Evolutionary conservation across 2,329 filamentous ascomycete genomes (phyloP), one percentile per base, ranked within the genome.

Genomic region (Gaeumannomyces tritici): DNA sequence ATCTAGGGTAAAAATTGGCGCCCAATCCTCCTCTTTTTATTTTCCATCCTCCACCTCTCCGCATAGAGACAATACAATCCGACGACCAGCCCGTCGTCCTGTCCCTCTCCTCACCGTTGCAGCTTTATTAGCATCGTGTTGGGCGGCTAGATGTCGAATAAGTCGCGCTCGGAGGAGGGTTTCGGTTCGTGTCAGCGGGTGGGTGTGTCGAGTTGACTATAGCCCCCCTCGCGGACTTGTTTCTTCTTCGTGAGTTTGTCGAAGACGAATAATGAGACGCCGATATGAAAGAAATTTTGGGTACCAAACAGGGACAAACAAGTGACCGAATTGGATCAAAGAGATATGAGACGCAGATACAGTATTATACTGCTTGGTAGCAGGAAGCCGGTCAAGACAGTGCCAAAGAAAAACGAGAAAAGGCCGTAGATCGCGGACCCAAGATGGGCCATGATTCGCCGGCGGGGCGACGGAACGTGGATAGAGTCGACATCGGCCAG

Each of bases 1-100:
- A 72, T 77, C 73, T 77, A 77, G 70, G 70, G n/a, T n/a, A 70
- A 70, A 65, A 68, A 56, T 15, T 12, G 3, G 26, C 55, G 26
- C 28, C 55, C 55, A 21, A 56, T 56, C 55, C 55, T 15, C 55
- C 55, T 56, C 28, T 29, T 56, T 56, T 56, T 13, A 7, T 56
- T 29, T 56, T 56, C 15, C 55, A 11, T 18, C 7, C 42, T 51
- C 42, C 42, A 51, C 42, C 42, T 51, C 42, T 51, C 42, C 42
- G 13, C 4, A 24, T 51, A 51, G 42, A n/a, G 42, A 51, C 42
- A 51, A 51, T 13, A 51, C 42, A 51, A 47, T n/a, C 42, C 24
- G 42, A 24, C 42, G 42, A 24, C 42, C 42, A 51, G 9, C 21
- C 42, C 3, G 42, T 24, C n/a, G 42, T 51, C 42, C 42, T 24